Evolutionary conservation across 148 eudicot genomes (phyloP).

Genomic region (Fagopyrum esculentum): DNA sequence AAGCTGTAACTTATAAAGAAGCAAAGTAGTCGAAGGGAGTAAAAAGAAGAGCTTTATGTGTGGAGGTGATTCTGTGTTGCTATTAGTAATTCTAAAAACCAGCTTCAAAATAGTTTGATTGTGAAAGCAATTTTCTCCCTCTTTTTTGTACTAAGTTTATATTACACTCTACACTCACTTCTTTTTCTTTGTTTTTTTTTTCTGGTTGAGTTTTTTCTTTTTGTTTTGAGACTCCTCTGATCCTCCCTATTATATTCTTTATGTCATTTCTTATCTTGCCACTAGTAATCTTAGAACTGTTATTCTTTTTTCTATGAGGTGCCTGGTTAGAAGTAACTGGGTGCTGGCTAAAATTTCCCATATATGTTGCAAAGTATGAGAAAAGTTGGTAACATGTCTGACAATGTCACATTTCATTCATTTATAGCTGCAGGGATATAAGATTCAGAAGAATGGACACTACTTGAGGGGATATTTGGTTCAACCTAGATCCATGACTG

Average conservation of each 20-base stretch:
- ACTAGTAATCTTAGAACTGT: too few species aligned
- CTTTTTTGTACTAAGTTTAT: too few species aligned
- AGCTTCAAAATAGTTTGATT: neutral
- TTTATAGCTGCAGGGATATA: neutral
- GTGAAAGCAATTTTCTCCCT: neutral
- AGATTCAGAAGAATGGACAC: neutral
- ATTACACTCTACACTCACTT: too few species aligned
- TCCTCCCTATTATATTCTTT: too few species aligned
- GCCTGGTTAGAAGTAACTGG: too few species aligned
- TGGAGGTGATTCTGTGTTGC: neutral
- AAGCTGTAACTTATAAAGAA: neutral
- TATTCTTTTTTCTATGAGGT: too few species aligned
- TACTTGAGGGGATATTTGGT: slow-evolving; percentile 6
- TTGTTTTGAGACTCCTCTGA: too few species aligned
- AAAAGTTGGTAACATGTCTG: neutral
- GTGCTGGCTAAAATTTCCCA: too few species aligned
- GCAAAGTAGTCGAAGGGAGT: neutral
- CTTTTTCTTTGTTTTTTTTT: too few species aligned
- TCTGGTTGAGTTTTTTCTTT: too few species aligned
- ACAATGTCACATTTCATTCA: neutral
- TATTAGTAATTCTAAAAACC: too few species aligned
- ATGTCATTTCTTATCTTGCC: neutral
- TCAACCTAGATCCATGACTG: slow-evolving; percentile 3
- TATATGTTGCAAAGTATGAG: neutral
- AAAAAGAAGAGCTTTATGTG: neutral